Base-by-base conservation (phyloP, 305 asterid genomes). In the Fraxinus floribunda region DNA sequence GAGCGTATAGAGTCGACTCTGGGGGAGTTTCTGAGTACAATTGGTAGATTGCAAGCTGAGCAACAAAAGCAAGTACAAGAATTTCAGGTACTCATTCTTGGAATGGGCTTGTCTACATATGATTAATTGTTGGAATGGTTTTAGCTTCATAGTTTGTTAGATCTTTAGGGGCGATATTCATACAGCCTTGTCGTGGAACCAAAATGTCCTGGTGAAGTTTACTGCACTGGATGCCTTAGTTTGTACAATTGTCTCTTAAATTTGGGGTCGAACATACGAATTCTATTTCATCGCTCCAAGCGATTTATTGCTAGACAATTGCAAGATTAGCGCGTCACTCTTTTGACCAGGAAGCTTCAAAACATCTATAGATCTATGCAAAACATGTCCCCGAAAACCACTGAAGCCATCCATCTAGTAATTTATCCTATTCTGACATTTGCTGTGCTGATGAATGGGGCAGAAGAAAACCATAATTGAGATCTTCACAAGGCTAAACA, bases 41-140 rank as follows among this genome's bases (percentile, higher is more conserved):
- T 93, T 66, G 98, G 97, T 66, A 87, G 95, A 77, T 81, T 92
- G 84, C 98, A 95, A 90, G 94, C 98, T 41, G 94, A 92, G 88
- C 98, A 95, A 82, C 98, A 88, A 76, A 95, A 93, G 88, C 96
- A 90, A 86, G 89, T 92, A 24, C 88, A 83, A 79, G 95, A 91
- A 72, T 92, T 95, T 77, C 97, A 91, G 98, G 98, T 93, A 89
- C 44, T 75, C 1, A 20, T 62, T 7, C 11, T 55, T 55, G 64
- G 24, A 55, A 55, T 55, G 20, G 64, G 34, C 62, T 18, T 18
- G 68, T n/a, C 26, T n/a, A 20, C 29, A 1, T 55, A n/a, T 57
- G 68, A 57, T 24, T 24, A 24, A 64, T 64, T 64, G 34, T 64
- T 8, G 29, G 24, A 24, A 64, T 22, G 16, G 3, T 24, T 8